Evolutionary conservation across 306 rosid genomes (phyloP).

Genomic region (Mucuna pruriens): DNA sequence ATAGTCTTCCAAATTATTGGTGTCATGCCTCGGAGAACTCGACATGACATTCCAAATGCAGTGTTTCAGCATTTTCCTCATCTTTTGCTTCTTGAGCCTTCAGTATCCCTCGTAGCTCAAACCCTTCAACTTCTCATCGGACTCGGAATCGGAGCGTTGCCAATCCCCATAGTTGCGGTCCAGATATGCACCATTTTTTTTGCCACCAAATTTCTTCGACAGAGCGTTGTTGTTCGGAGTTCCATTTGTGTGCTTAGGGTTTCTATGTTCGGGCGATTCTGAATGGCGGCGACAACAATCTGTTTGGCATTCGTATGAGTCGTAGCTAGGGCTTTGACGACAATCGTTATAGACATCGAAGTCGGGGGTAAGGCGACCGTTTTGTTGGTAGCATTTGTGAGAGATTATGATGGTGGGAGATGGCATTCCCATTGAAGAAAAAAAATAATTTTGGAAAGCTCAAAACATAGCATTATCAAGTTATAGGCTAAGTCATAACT

Average conservation of each 20-base stretch:
- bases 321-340: constrained; percentile 86
- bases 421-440: constrained; percentile 56
- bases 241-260: constrained; percentile 54
- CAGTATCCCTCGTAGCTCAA: constrained; percentile 69
- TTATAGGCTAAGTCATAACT: no score
- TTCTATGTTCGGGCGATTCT: constrained; percentile 50
- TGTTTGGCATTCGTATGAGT: constrained; percentile 47
- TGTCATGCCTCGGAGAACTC: constrained; percentile 76
- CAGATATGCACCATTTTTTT: constrained; percentile 51
- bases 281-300: constrained; percentile 42
- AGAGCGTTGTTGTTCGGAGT: constrained; percentile 36
- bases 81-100: constrained; percentile 83
- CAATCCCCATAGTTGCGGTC: constrained; percentile 55
- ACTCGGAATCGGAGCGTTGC: constrained; percentile 57
- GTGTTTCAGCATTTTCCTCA: constrained; percentile 68
- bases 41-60: constrained; percentile 91
- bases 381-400: constrained; percentile 27
- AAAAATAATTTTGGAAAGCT: no score
- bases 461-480: no score
- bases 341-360: constrained; percentile 47
- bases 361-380: constrained; percentile 51
- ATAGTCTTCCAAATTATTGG: constrained; percentile 57
- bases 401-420: constrained; percentile 49
- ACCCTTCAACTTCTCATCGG: constrained; percentile 87
- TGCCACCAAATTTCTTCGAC: constrained; percentile 72